Evolutionary conservation across 768 basidiomycete genomes (phyloP).

Genomic region (Amanita pseudoporphyria): DNA sequence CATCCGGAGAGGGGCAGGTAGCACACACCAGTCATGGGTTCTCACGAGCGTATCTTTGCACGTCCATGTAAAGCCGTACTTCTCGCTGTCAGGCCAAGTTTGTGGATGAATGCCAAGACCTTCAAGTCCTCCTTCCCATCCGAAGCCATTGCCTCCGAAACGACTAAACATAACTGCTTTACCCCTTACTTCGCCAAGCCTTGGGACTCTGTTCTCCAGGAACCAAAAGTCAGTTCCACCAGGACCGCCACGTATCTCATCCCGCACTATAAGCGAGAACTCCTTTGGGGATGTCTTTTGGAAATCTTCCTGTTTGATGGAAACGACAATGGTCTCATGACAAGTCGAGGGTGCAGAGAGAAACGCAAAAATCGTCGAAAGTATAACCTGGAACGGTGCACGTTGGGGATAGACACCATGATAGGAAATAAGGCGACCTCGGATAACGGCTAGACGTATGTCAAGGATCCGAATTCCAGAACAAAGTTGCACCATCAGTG

Average conservation of each 20-base stretch:
- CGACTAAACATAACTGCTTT: conserved; percentile 81
- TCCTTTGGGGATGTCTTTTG: conserved; percentile 28
- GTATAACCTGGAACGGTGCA: conserved; percentile 56
- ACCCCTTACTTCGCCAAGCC: conserved; percentile 76
- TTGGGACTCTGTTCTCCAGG: conserved; percentile 72
- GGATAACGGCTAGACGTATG: conserved; percentile 63
- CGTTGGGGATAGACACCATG: conserved; percentile 71
- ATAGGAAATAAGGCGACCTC: conserved; percentile 60
- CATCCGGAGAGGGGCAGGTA: neutral
- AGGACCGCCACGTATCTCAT: conserved; percentile 50
- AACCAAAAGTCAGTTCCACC: conserved; percentile 66
- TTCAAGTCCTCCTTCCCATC: conserved; percentile 60
- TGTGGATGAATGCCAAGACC: conserved; percentile 85
- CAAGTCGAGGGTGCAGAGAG: conserved; percentile 46
- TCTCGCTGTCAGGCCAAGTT: conserved; percentile 74
- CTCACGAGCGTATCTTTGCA: conserved; percentile 59
- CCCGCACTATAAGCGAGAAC: conserved; percentile 59
- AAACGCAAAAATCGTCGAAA: conserved; percentile 52
- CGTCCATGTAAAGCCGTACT: conserved; percentile 70
- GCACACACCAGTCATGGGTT: conserved; percentile 74
- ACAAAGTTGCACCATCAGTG: conserved; percentile 58
- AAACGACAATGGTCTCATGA: conserved; percentile 75
- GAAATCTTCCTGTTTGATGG: conserved; percentile 83
- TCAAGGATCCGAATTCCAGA: conserved; percentile 79
- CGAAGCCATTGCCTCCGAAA: conserved; percentile 61